Base-by-base conservation (phyloP, 371 early-diverging fungal genomes). In the Rhizopus delemar region DNA sequence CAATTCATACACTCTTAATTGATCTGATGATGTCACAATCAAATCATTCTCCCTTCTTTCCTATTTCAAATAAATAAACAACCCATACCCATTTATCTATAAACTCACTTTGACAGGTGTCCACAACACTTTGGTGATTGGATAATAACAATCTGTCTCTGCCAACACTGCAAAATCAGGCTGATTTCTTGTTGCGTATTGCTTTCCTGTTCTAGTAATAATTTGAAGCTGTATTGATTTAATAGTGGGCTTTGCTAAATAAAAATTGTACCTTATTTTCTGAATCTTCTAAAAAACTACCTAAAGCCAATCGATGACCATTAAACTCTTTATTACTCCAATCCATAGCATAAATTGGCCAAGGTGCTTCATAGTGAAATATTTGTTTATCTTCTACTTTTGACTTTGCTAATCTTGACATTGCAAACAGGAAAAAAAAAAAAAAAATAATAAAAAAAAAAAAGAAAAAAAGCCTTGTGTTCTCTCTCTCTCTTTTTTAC, bases 101-200 rank as follows among this genome's bases (percentile, higher is more conserved):
- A 13, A 52, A 32, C 9, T 43, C n/a, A 88, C 90, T 80, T 83
- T 87, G 50, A 78, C 68, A 8, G 96, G 96, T 41, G 90, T 84
- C 95, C 95, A 97, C 61, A 86, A 68, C 11, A 95, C 80, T 69
- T 94, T 95, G 4, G 96, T 94, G 35, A 90, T 80, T 16, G 98
- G 98, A 69, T 91, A 96, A 35, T 87, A 83, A 22, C 90, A 88
- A 31, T 87, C 86, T 3, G 82, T 78, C 63, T 91, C 92, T 22
- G 92, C 95, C 7, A 92, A 71, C 2, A 81, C 71, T 13, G 85
- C 80, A 71, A 94, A 91, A 64, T 94, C 86, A 33, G 74, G 54
- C 56, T 68, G 66, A 64, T 67, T 70, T 61, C 75, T 58, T 39
- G 71, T 71, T 15, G 35, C 22, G 22, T 41, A 53, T 34, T 31